These are phyloP conservation scores for Bullera alba DNA, from an alignment of 768 basidiomycete genomes.

Conservation along the genomic window DNA sequence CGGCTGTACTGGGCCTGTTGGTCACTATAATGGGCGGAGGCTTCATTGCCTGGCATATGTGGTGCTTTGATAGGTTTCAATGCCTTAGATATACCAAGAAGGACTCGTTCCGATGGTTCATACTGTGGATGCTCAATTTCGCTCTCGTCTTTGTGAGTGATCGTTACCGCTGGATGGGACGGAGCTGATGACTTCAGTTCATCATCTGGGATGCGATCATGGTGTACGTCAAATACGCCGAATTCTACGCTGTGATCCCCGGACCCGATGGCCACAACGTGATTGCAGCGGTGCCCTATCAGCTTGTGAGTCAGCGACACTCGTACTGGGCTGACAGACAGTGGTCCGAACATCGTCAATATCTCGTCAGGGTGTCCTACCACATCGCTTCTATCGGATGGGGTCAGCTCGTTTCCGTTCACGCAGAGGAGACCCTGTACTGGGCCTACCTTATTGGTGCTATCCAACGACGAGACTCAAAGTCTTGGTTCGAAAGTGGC, in stretches of 20 bases:
- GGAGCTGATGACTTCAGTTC: slow-evolving; percentile 13
- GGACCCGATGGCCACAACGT: slow-evolving; percentile 8
- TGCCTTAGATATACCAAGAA: slow-evolving; percentile 16
- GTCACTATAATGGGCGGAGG: slow-evolving; percentile 19
- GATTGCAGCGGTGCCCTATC: slow-evolving; percentile 23
- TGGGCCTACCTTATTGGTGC: slow-evolving; percentile 29
- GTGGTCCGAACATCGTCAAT: slow-evolving; percentile 15
- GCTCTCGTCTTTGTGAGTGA: slow-evolving; percentile 3
- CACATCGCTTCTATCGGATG: slow-evolving; percentile 19
- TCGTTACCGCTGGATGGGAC: neutral
- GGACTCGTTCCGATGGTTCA: slow-evolving; percentile 24
- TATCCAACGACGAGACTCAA: slow-evolving; percentile 15
- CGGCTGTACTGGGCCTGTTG: slow-evolving; percentile 19
- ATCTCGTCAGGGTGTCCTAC: slow-evolving; percentile 16
- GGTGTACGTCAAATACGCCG: slow-evolving; percentile 30
- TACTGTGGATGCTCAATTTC: slow-evolving; percentile 10
- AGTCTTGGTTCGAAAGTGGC: slow-evolving; percentile 27
- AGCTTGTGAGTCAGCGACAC: slow-evolving; percentile 10
- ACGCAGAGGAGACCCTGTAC: slow-evolving; percentile 33
- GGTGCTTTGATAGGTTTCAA: slow-evolving; percentile 18
- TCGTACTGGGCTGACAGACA: neutral
- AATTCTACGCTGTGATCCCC: slow-evolving; percentile 29
- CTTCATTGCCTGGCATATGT: slow-evolving; percentile 29
- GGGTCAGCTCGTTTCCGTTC: slow-evolving; percentile 19
- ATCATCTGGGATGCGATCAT: slow-evolving; percentile 13